Base-by-base conservation (phyloP, 495 filamentous ascomycete genomes). In the Acidomyces sp. region DNA sequence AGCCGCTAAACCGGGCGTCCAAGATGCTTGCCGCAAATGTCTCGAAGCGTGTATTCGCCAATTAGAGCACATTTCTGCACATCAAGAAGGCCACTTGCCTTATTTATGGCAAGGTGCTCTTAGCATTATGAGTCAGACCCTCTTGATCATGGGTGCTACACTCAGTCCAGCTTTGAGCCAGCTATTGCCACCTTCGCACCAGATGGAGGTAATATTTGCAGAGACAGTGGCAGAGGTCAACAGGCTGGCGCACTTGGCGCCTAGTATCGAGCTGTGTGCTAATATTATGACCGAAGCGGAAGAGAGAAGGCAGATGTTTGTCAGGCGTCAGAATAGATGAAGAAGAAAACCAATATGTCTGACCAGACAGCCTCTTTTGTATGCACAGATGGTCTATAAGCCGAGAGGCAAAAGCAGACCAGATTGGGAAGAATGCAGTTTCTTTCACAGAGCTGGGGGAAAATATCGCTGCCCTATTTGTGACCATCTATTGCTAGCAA, bases 31-130 rank as follows among this genome's bases (percentile, higher is more conserved):
- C 57, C 70, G 74, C 44, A 81, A 83, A 56, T 85, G 80, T 58
- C 64, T 86, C n/a, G 82, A 86, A 55, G 81, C 82, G 40, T 81
- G 77, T 32, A 68, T 88, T 51, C 69, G 77, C 54, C 82, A 88
- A 61, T 66, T 86, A 39, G 80, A 86, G 60, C 70, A 85, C 52
- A 77, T 86, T 50, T 71, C 71, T 38, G 79, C 76, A 40, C 82
- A 86, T 69, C 81, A 83, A 51, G 80, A 80, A 51, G 82, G 82
- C 41, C 82, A 86, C 51, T 77, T 88, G 58, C 82, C 81, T n/a
- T 86, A 86, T 60, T 68, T 86, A 12, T 85, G 80, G 80, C 81
- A 85, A 62, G 82, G 82, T 24, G 82, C 82, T 2, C 66, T 87
- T 30, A 53, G 46, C 6, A 80, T 88, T 53, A 78, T 86, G 18